These are phyloP conservation scores for Globisporangium apiculatum DNA, from an alignment of 352 stramenopile species.

Conservation along the genomic window DNA sequence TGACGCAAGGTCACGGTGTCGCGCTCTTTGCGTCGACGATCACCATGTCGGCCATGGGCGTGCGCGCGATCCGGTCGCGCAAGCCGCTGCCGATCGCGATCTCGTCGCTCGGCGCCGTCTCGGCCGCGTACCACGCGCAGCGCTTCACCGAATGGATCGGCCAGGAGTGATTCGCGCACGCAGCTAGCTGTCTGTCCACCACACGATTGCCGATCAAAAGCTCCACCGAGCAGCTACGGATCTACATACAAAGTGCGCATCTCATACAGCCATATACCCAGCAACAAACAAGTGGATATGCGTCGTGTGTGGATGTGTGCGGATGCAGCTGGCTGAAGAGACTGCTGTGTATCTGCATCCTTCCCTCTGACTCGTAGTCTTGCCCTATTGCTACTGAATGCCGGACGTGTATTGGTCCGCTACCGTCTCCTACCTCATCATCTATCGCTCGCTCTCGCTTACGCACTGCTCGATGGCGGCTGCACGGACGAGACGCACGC, in stretches of 20 bases:
- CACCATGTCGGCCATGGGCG: conserved; percentile 82
- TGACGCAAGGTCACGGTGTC: conserved; percentile 76
- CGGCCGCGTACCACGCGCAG: conserved; percentile 76
- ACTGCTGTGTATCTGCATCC: background rate
- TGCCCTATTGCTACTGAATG: too few relatives aligned
- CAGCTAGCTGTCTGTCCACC: too few relatives aligned
- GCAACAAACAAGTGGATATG: too few relatives aligned
- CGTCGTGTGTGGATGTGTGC: too few relatives aligned
- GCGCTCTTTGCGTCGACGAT: conserved; percentile 76
- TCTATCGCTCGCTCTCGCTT: background rate
- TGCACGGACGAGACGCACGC: conserved; percentile 78
- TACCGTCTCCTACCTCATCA: background rate
- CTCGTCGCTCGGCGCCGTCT: conserved; percentile 67
- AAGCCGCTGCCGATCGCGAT: conserved; percentile 73
- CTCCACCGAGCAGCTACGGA: background rate
- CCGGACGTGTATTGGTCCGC: too few relatives aligned
- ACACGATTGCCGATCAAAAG: background rate
- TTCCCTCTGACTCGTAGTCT: background rate
- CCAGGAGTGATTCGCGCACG: conserved; percentile 42
- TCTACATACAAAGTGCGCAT: too few relatives aligned
- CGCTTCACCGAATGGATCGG: conserved; percentile 79
- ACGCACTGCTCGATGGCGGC: conserved; percentile 9
- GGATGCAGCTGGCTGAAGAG: too few relatives aligned
- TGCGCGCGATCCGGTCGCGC: conserved; percentile 65
- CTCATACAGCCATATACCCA: too few relatives aligned